A percentile compares a stretch with the other conserved stretches of the same genome.
Conservation (phyloP, 75 land plant genomes). For the Pinus albicaulis region DNA sequence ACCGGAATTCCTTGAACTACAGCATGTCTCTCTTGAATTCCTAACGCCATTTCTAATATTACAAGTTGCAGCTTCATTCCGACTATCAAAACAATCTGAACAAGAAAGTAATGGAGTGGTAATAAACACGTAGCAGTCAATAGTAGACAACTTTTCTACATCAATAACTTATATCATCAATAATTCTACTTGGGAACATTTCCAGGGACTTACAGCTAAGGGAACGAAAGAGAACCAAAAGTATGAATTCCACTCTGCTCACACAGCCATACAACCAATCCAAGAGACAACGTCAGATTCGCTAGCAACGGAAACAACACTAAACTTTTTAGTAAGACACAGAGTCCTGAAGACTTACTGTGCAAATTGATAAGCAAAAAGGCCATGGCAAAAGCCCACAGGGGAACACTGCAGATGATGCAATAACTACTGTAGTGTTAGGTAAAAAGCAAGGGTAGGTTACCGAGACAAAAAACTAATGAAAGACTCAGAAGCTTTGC, state of each 20-base stretch:
- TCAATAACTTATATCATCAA: neutral
- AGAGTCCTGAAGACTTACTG: slow-evolving; percentile 25
- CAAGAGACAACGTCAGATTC: too few species aligned
- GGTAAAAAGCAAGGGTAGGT: neutral
- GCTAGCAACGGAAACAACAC: too few species aligned
- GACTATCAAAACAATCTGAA: slow-evolving; percentile 67
- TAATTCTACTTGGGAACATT: neutral
- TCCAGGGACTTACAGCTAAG: slow-evolving; percentile 30
- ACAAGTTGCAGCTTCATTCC: slow-evolving; percentile 78
- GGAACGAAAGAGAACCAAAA: slow-evolving; percentile 65
- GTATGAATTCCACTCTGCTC: slow-evolving; percentile 48
- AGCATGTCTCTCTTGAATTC: slow-evolving; percentile 33
- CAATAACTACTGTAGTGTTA: neutral
- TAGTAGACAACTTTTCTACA: neutral
- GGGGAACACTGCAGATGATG: slow-evolving; percentile 34
- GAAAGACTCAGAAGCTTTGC: too few species aligned
- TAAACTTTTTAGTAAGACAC: neutral
- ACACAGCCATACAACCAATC: too few species aligned
- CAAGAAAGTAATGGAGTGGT: neutral
- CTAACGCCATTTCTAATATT: slow-evolving; percentile 50
- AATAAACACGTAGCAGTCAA: neutral
- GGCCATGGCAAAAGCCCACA: slow-evolving; percentile 54
- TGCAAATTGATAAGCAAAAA: slow-evolving; percentile 52
- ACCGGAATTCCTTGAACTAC: slow-evolving; percentile 50
- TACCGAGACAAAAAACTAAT: neutral